Base-by-base conservation (phyloP, 768 basidiomycete species). In the Trametes elegans region DNA sequence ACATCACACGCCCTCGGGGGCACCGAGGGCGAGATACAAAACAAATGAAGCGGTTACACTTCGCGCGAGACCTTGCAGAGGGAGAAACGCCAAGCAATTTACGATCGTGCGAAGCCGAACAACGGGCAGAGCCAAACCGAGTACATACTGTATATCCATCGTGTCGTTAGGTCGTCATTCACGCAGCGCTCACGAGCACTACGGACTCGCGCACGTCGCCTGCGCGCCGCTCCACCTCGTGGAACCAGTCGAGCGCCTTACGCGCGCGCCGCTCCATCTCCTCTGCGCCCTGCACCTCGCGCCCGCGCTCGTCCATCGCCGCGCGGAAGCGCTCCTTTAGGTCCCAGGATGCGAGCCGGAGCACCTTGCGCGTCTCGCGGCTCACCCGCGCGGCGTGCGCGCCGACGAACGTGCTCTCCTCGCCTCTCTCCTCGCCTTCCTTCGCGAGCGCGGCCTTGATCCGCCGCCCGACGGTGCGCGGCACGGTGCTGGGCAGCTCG, bases 341-440 rank as follows among this genome's bases (percentile, higher is more conserved):
- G 69, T 98, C 95, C 92, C 92, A 98, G 19, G 88, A 85, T 18
- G 90, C 95, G 27, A 93, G 70, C 43, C 95, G 78, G 55, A 99
- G 74, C 41, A 99, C 96, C 75, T 98, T 98, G 63, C 96, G 81
- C 21, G 93, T 90, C 79, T 98, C 96, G 32, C 84, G 77, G 48
- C 83, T 75, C 35, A 98, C 79, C 19, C 96, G 78, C 38, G 74
- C 77, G 2, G 82, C 79, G 65, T 98, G 87, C 2, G 73, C 76
- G 52, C 85, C 81, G 27, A 87, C 79, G 64, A 86, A 93, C 27
- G 75, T 69, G 3, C 57, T 58, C n/a, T 68, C 66, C 47, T 83
- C 76, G 42, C 82, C 79, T 29, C 75, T 71, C 21, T 79, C 79
- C 18, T 75, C 72, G 21, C 69, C 74, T 27, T 76, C 77, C 39